These are phyloP conservation scores for Ophiostoma angusticollis DNA, from an alignment of 2,329 filamentous ascomycete species.

Conservation along the genomic window DNA sequence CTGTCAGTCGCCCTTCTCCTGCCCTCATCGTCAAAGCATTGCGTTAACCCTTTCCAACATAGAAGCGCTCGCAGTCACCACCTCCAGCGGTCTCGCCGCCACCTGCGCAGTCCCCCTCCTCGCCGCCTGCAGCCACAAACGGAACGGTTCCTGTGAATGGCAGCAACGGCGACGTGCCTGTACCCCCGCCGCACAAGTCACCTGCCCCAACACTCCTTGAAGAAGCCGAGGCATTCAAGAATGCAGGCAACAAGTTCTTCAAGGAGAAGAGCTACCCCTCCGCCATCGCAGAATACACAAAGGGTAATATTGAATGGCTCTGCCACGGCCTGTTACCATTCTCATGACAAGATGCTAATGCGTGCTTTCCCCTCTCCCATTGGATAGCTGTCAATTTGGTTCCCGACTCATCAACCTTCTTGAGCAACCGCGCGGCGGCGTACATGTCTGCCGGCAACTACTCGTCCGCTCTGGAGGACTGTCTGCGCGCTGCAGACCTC, in stretches of 20 bases:
- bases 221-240: slow-evolving; percentile 85
- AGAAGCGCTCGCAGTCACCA: slow-evolving; percentile 22
- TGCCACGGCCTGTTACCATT: no score
- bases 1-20: no score
- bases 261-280: slow-evolving; percentile 82
- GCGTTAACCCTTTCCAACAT: no score
- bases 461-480: slow-evolving; percentile 72
- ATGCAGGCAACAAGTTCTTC: slow-evolving; percentile 90
- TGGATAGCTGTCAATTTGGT: slow-evolving; percentile 88
- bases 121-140: slow-evolving; percentile 4
- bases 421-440: slow-evolving; percentile 89
- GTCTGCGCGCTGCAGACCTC: slow-evolving; percentile 65
- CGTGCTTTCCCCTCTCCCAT: slow-evolving; percentile 14
- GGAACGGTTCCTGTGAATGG: slow-evolving; percentile 38
- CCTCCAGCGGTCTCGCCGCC: slow-evolving; percentile 18
- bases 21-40: no score
- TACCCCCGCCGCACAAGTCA: slow-evolving; percentile 60
- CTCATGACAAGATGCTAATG: no score
- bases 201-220: slow-evolving; percentile 51
- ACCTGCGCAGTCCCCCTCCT: not conserved
- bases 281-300: slow-evolving; percentile 87
- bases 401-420: slow-evolving; percentile 74
- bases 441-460: slow-evolving; percentile 81
- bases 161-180: slow-evolving; percentile 31
- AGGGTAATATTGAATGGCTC: slow-evolving; percentile 88